Conservation (phyloP, 2,329 filamentous ascomycete species). For the Talaromyces piceae region DNA sequence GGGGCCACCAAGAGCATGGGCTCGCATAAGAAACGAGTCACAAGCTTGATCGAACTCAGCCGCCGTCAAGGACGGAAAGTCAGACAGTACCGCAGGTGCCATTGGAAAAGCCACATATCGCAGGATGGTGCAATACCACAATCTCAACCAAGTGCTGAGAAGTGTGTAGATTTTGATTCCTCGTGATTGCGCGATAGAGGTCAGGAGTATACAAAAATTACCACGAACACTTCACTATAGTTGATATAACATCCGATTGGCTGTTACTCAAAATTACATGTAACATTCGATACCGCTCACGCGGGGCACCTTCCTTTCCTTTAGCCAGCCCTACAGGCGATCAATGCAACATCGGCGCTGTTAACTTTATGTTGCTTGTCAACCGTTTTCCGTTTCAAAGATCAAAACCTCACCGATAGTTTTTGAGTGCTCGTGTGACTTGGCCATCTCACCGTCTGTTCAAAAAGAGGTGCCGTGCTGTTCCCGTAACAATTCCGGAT, state of each 20-base stretch:
- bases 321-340: background rate
- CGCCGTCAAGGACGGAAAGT: conserved; percentile 54
- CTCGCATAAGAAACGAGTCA: conserved; percentile 47
- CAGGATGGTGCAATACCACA: too few relatives aligned
- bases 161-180: too few relatives aligned
- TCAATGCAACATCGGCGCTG: too few relatives aligned
- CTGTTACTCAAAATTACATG: background rate
- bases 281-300: background rate
- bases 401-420: background rate
- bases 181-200: too few relatives aligned
- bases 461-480: background rate
- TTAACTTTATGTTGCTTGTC: background rate
- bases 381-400: background rate
- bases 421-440: background rate
- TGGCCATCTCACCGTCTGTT: background rate
- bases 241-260: background rate
- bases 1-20: conserved; percentile 47
- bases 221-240: too few relatives aligned
- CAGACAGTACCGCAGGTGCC: conserved; percentile 14
- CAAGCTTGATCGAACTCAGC: conserved; percentile 61
- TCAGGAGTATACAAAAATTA: too few relatives aligned
- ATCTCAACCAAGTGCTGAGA: too few relatives aligned
- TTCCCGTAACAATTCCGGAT: background rate
- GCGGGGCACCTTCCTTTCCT: background rate
- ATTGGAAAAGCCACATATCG: background rate